phyloP scores from a whole-genome alignment of 345 rosid species.

The Arabidopsis suecica region DNA sequence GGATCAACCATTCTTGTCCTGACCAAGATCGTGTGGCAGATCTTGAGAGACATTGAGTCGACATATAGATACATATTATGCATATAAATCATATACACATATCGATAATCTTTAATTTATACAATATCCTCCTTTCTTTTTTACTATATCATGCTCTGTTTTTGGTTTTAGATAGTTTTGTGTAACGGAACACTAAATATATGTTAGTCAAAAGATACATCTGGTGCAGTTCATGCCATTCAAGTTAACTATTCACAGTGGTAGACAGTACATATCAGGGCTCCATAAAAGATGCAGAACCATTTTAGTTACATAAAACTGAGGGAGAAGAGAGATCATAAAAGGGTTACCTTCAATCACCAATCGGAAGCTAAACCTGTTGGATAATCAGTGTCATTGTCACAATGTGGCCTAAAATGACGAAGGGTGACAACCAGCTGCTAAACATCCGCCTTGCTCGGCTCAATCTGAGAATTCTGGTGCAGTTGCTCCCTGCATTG shows the following conservation, averaged over 20 bases:
- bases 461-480: constrained; percentile 59
- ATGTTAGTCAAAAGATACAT: constrained; percentile 27
- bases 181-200: constrained; percentile 14
- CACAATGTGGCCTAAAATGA: constrained; percentile 33
- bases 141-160: constrained; percentile 4
- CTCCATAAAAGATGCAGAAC: constrained; percentile 9
- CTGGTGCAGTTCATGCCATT: constrained; percentile 21
- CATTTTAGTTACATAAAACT: constrained; percentile 4
- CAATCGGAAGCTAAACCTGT: constrained; percentile 8
- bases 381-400: not conserved
- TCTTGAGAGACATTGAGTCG: constrained; percentile 52
- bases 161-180: not conserved
- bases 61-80: constrained; percentile 15
- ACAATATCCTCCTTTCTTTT: not conserved
- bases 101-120: constrained; percentile 12
- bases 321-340: not conserved
- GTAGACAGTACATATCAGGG: not conserved
- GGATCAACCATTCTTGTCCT: constrained; percentile 44
- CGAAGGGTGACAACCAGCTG: constrained; percentile 42
- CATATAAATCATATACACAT: constrained; percentile 38
- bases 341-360: constrained; percentile 10
- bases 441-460: constrained; percentile 40
- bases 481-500: constrained; percentile 49
- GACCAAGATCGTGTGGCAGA: constrained; percentile 49
- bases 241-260: constrained; percentile 15